These are phyloP conservation scores for Vitis amurensis DNA, from an alignment of 164 flowering plant genomes.

Conservation along the genomic window DNA sequence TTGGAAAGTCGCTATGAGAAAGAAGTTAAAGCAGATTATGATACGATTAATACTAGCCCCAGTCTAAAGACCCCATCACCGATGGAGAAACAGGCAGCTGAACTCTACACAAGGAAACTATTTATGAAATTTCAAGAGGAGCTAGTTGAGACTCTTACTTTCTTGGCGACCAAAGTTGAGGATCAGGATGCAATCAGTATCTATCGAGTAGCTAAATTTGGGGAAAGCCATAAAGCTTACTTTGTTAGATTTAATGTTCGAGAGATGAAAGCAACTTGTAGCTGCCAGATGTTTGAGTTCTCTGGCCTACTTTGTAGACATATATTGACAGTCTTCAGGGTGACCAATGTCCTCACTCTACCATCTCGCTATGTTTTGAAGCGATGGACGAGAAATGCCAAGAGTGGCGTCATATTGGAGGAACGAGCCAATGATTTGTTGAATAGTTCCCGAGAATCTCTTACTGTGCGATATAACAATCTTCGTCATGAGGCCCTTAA, in stretches of 20 bases:
- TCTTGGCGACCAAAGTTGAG: slow-evolving; percentile 31
- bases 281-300: slow-evolving; percentile 46
- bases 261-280: slow-evolving; percentile 37
- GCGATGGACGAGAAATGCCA: slow-evolving; percentile 45
- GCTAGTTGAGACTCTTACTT: slow-evolving; percentile 39
- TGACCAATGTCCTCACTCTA: slow-evolving; percentile 43
- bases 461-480: slow-evolving; percentile 23
- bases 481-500: slow-evolving; percentile 30
- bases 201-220: slow-evolving; percentile 39
- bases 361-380: slow-evolving; percentile 37
- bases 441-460: slow-evolving; percentile 28
- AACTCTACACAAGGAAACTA: slow-evolving; percentile 40
- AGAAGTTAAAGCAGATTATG: slow-evolving; percentile 50
- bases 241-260: slow-evolving; percentile 22
- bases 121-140: slow-evolving; percentile 52
- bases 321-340: slow-evolving; percentile 37
- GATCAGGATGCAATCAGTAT: slow-evolving; percentile 23
- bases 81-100: slow-evolving; percentile 47
- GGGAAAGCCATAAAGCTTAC: slow-evolving; percentile 35
- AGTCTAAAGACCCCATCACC: slow-evolving; percentile 47
- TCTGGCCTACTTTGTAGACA: slow-evolving; percentile 43
- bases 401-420: slow-evolving; percentile 33
- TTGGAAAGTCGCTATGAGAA: slow-evolving; percentile 37
- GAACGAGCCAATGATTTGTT: slow-evolving; percentile 22
- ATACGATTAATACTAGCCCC: slow-evolving; percentile 33